These are phyloP conservation scores for Apium graveolens DNA, from an alignment of 129 eudicot genomes.

Conservation along the genomic window DNA sequence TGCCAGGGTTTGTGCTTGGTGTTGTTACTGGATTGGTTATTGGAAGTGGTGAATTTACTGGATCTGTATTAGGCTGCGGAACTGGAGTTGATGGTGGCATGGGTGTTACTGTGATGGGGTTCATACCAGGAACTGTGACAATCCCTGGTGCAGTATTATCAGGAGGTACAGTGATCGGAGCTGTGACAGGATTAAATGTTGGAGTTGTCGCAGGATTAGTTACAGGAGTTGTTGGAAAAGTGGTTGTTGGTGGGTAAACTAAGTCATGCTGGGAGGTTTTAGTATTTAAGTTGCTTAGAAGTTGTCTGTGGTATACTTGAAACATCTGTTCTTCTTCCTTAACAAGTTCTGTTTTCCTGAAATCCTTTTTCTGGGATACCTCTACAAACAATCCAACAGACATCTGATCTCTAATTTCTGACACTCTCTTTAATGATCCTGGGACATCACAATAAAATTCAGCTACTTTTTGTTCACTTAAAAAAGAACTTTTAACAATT, in stretches of 20 bases:
- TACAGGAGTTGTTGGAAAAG: conserved; percentile 30
- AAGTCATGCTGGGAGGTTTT: conserved; percentile 38
- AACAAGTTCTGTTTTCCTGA: conserved; percentile 14
- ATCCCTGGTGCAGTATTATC: conserved; percentile 34
- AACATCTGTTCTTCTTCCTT: conserved; percentile 23
- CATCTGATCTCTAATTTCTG: neutral
- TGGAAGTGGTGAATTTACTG: conserved; percentile 26
- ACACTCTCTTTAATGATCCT: neutral
- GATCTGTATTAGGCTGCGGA: conserved; percentile 35
- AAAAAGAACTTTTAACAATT: conserved; percentile 21
- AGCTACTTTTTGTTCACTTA: conserved; percentile 14
- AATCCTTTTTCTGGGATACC: conserved; percentile 9
- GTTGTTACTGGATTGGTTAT: conserved; percentile 43
- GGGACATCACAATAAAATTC: conserved; percentile 1
- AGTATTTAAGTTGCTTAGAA: conserved; percentile 19
- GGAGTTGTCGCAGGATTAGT: conserved; percentile 41
- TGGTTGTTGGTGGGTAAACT: conserved; percentile 45
- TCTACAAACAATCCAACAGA: conserved; percentile 14
- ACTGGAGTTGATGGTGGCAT: conserved; percentile 24
- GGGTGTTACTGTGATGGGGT: conserved; percentile 30
- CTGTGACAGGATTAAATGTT: conserved; percentile 21
- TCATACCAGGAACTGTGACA: conserved; percentile 50
- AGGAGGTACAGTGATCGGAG: conserved; percentile 33
- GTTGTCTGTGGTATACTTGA: conserved; percentile 30
- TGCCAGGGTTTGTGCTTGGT: conserved; percentile 37